Evolutionary conservation across 2,329 filamentous ascomycete species (phyloP).

Genomic region (Aspergillus sp.): DNA sequence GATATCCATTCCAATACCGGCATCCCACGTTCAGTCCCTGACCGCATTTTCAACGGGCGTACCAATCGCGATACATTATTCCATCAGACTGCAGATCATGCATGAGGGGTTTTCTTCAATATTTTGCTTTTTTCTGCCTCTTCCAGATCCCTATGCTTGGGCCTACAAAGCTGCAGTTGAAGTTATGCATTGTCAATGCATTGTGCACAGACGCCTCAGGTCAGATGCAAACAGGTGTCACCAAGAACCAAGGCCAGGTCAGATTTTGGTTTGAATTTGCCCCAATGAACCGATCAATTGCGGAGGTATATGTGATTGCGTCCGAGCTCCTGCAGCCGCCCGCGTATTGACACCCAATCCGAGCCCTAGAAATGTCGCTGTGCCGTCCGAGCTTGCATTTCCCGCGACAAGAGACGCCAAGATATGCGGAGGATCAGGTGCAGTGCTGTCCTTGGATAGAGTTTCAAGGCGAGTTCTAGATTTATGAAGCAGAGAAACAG

Average conservation of each 20-base stretch:
- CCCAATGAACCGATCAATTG: slow-evolving; percentile 24
- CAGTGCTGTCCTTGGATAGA: slow-evolving; percentile 27
- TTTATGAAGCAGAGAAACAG: slow-evolving; percentile 28
- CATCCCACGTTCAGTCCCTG: slow-evolving; percentile 11
- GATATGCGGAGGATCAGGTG: slow-evolving; percentile 30
- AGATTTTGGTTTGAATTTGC: slow-evolving; percentile 27
- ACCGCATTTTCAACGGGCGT: slow-evolving; percentile 1
- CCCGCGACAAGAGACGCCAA: slow-evolving; percentile 34
- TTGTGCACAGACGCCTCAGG: background rate
- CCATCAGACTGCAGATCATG: background rate
- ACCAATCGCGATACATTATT: background rate
- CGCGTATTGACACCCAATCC: slow-evolving; percentile 33
- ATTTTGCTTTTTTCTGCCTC: background rate
- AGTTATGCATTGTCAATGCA: background rate
- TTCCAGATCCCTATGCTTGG: background rate
- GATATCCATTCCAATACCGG: background rate
- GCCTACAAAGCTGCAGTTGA: background rate
- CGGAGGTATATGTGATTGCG: slow-evolving; percentile 28
- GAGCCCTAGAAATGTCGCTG: slow-evolving; percentile 27
- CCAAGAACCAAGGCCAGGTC: background rate
- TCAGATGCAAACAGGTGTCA: background rate
- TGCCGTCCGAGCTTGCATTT: slow-evolving; percentile 31
- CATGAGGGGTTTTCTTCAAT: background rate
- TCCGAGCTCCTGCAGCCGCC: slow-evolving; percentile 29
- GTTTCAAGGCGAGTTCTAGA: slow-evolving; percentile 29